These are phyloP conservation scores for Emydomyces testavorans DNA, from an alignment of 2,329 filamentous ascomycete species.

Conservation along the genomic window DNA sequence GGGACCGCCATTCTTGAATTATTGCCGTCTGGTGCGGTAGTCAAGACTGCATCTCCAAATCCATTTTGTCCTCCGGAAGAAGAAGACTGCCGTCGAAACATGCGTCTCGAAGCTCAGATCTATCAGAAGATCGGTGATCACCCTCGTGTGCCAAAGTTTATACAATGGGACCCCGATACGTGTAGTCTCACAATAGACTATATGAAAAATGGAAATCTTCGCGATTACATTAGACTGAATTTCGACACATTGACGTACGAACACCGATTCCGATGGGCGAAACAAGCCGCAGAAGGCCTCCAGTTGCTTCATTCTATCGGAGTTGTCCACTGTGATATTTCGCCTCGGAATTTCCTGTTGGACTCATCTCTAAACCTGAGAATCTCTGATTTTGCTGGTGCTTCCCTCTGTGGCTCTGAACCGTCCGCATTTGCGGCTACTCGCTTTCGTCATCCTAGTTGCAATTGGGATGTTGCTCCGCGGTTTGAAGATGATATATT, in stretches of 20 bases:
- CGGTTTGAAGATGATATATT: conserved; percentile 17
- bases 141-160: conserved; percentile 14
- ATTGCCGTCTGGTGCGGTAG: conserved; percentile 13
- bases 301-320: conserved; percentile 27
- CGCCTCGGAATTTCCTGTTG: conserved; percentile 31
- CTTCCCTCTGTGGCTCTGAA: conserved; percentile 22
- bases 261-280: conserved; percentile 26
- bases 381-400: conserved; percentile 31
- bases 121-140: conserved; percentile 17
- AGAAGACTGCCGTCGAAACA: conserved; percentile 13
- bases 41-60: conserved; percentile 16
- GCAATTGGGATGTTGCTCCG: conserved; percentile 17
- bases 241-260: too few species aligned
- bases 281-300: conserved; percentile 27
- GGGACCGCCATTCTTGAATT: conserved; percentile 12
- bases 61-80: conserved; percentile 14
- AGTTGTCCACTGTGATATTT: conserved; percentile 34
- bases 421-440: conserved; percentile 10
- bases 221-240: background rate
- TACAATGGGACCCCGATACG: conserved; percentile 15
- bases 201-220: conserved; percentile 12
- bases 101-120: conserved; percentile 16
- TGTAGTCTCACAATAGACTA: conserved; percentile 17
- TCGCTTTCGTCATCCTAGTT: conserved; percentile 16
- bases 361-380: conserved; percentile 27